Base-by-base conservation (phyloP, 2,329 filamentous ascomycete genomes). In the Taxawa tesnikishii region DNA sequence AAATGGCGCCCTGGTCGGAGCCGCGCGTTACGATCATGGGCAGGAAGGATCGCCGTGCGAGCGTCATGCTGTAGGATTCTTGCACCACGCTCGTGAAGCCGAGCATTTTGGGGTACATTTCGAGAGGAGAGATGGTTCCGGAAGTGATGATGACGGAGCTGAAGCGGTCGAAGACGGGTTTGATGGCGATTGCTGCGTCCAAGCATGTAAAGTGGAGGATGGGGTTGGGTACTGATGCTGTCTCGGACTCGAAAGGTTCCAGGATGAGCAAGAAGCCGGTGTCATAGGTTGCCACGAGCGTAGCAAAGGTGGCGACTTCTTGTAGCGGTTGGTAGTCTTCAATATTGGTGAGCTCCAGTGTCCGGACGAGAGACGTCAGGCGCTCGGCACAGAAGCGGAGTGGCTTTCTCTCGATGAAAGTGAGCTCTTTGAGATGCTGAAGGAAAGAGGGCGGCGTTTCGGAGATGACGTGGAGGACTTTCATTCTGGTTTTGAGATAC, bases 51-150 rank as follows among this genome's bases (percentile, higher is more conserved):
- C 81, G 73, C 26, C 92, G 73, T 2, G 88, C 88, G 5, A 98
- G 70, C 0, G 90, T 96, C 85, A 98, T 98, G 41, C 75, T 77
- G 60, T 98, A 98, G 0, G 92, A 98, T 55, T 98, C 87, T 52
- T 96, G 87, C 3, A 96, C 80, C 1, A 96, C 85, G 2, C 87
- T 84, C 7, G 70, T 70, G 59, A 98, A 98, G 32, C 84, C 81
- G 15, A 98, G 75, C 87, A 98, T 98, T 51, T 94, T 94, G 0
- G 90, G 92, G 49, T 98, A 98, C 81, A 98, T 98, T 53, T 98
- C 92, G 3, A 98, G 62, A 0, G 90, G 90, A 2, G 90, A 96
- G 39, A 98, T 84, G 2, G 90, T 98, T 41, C 90, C 90, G 0
- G 90, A 96, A 0, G 90, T 98, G 53, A 98, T 96, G 50, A 98